Conservation (phyloP, 2,329 filamentous ascomycete genomes). For the Boeremia exigua region DNA sequence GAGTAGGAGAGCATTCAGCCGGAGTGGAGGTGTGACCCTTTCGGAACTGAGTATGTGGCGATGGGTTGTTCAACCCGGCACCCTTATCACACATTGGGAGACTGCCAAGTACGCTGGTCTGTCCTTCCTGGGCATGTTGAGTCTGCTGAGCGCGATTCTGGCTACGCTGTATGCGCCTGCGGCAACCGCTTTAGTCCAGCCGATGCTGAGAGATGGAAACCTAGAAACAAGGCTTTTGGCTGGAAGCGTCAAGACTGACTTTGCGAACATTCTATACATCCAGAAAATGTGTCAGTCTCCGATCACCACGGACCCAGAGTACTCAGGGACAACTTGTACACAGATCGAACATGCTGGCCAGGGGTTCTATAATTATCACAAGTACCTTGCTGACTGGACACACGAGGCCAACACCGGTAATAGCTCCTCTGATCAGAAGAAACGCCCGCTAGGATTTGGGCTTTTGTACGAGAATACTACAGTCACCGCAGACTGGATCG, state of each 20-base stretch:
- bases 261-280: constrained; percentile 68
- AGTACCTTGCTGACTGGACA: constrained; percentile 66
- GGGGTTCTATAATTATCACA: constrained; percentile 71
- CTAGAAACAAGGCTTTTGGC: constrained; percentile 59
- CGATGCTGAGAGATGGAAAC: constrained; percentile 67
- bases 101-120: constrained; percentile 68
- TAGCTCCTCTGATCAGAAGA: constrained; percentile 49
- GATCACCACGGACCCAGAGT: constrained; percentile 51
- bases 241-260: constrained; percentile 66
- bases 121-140: constrained; percentile 68
- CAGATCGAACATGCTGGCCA: constrained; percentile 73
- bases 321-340: constrained; percentile 65
- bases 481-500: constrained; percentile 72
- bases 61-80: constrained; percentile 71
- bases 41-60: constrained; percentile 79
- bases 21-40: constrained; percentile 69
- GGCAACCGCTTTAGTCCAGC: constrained; percentile 75
- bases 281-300: constrained; percentile 66
- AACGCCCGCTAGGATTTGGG: constrained; percentile 66
- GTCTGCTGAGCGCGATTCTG: constrained; percentile 68
- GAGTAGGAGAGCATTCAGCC: constrained; percentile 69
- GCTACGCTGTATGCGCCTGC: constrained; percentile 79
- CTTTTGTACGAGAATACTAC: constrained; percentile 76
- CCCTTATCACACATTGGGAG: constrained; percentile 72
- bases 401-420: constrained; percentile 54